Conservation (phyloP, 371 early-diverging fungal species). For the Apophysomyces trapeziformis region DNA sequence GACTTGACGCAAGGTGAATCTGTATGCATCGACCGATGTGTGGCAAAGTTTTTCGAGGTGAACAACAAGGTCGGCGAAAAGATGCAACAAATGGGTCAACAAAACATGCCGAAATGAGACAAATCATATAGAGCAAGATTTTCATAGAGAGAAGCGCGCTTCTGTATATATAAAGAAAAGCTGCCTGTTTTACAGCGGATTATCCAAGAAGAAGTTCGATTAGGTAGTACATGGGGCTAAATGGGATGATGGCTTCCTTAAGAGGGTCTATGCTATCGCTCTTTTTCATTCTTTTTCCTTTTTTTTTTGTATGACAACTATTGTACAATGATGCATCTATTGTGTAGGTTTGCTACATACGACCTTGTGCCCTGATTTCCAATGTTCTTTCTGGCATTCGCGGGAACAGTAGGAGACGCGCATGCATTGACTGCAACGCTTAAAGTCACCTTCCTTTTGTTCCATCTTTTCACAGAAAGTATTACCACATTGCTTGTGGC, state of each 20-base stretch:
- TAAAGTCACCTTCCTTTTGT: slow-evolving; percentile 54
- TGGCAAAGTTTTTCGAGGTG: slow-evolving; percentile 81
- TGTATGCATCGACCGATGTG: slow-evolving; percentile 92
- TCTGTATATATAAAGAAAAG: slow-evolving; percentile 5
- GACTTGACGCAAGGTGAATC: slow-evolving; percentile 93
- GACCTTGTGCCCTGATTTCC: slow-evolving; percentile 63
- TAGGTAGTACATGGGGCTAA: no score
- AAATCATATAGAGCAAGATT: neutral
- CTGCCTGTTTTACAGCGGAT: neutral
- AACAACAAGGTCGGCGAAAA: slow-evolving; percentile 76
- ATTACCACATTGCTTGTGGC: slow-evolving; percentile 47
- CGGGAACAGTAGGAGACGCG: slow-evolving; percentile 61
- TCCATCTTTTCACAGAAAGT: slow-evolving; percentile 55
- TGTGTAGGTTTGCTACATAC: slow-evolving; percentile 35
- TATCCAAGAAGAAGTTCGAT: neutral
- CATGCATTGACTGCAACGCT: slow-evolving; percentile 64
- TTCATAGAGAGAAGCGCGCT: slow-evolving; percentile 4
- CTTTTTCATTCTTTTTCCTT: no score
- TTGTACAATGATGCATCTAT: neutral
- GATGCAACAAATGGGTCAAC: slow-evolving; percentile 58
- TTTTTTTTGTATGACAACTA: no score
- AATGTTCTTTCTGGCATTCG: slow-evolving; percentile 66
- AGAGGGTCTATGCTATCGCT: no score
- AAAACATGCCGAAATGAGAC: slow-evolving; percentile 12
- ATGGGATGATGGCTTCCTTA: no score